A percentile compares a stretch with the other conserved stretches of the same genome.
phyloP scores from a whole-genome alignment of 345 rosid genomes.

The Populus tremula region DNA sequence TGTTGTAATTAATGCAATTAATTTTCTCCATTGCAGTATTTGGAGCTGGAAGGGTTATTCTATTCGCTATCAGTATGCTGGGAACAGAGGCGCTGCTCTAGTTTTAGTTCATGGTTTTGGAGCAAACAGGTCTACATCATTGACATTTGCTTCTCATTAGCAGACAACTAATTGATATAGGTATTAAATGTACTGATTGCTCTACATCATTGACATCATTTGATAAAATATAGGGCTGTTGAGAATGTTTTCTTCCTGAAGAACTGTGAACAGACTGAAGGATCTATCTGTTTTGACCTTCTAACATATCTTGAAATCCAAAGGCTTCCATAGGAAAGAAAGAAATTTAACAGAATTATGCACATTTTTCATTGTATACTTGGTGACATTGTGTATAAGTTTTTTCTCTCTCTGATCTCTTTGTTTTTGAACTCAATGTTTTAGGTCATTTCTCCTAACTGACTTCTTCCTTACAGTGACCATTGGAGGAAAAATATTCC shows the following conservation, averaged over 20 bases:
- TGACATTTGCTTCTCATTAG: conserved; percentile 55
- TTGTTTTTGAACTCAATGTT: not conserved
- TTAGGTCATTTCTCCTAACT: not conserved
- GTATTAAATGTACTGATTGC: conserved; percentile 37
- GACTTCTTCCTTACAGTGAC: conserved; percentile 42
- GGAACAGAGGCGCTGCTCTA: conserved; percentile 72
- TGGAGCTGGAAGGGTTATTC: conserved; percentile 94
- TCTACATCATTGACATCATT: not conserved
- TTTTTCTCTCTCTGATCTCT: not conserved
- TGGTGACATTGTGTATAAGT: not conserved
- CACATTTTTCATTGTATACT: not conserved
- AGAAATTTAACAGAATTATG: conserved; percentile 3
- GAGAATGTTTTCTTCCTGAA: too few species aligned
- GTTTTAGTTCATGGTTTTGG: conserved; percentile 91
- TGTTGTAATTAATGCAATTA: not conserved
- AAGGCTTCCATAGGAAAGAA: not conserved
- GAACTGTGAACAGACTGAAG: too few species aligned
- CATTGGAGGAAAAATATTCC: conserved; percentile 89
- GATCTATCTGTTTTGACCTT: not conserved
- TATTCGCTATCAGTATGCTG: conserved; percentile 71
- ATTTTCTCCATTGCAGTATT: conserved; percentile 35
- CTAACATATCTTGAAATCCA: not conserved
- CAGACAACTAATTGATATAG: conserved; percentile 50
- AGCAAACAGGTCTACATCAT: conserved; percentile 84
- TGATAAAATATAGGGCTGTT: too few species aligned